These are phyloP conservation scores for Trichoderma gamsii DNA, from an alignment of 495 filamentous ascomycete genomes.

Conservation along the genomic window DNA sequence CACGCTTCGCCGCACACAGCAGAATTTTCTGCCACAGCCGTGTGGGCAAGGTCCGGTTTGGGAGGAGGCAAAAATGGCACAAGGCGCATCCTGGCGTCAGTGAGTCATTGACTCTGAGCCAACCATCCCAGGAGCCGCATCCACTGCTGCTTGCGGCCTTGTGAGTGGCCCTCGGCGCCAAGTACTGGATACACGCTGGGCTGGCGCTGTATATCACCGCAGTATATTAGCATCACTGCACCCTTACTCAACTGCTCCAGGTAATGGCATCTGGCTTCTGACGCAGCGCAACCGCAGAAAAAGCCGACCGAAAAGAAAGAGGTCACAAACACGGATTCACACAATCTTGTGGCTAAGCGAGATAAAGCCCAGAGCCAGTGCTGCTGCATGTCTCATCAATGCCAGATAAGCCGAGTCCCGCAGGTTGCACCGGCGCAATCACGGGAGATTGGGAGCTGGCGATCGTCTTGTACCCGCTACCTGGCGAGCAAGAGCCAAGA, in stretches of 20 bases:
- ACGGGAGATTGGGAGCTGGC: not conserved
- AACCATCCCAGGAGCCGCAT: conserved; percentile 11
- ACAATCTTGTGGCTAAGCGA: not conserved
- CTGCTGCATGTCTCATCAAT: not conserved
- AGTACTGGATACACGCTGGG: conserved; percentile 4
- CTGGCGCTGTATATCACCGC: not conserved
- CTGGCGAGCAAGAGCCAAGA: not conserved
- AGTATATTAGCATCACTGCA: not conserved
- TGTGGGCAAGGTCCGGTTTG: not conserved
- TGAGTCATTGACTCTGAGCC: conserved; percentile 7
- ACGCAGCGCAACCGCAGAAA: not conserved
- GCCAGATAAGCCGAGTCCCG: conserved; percentile 8
- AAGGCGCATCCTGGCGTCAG: conserved; percentile 13
- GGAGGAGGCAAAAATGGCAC: conserved; percentile 13
- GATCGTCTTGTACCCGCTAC: conserved; percentile 2
- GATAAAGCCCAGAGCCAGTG: not conserved
- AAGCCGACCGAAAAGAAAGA: not conserved
- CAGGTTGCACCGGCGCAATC: conserved; percentile 6
- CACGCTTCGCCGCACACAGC: conserved; percentile 11
- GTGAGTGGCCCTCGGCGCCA: not conserved
- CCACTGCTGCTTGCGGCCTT: conserved; percentile 13
- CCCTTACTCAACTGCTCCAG: not conserved
- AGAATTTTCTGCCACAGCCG: not conserved
- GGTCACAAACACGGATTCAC: not conserved
- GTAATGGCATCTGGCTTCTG: not conserved